Evolutionary conservation across 345 rosid species (phyloP).

Genomic region (Balakata baccata): DNA sequence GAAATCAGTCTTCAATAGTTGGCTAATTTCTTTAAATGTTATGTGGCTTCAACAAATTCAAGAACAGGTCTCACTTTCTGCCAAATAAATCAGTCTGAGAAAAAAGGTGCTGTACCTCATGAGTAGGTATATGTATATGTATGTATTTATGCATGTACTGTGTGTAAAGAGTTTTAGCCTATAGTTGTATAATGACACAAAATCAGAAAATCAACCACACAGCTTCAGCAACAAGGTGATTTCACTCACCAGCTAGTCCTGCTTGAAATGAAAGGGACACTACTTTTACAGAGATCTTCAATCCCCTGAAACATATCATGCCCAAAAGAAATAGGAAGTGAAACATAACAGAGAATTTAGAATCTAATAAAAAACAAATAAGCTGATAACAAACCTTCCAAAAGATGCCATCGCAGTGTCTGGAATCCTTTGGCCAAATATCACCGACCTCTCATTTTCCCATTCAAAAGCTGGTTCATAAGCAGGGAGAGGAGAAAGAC

Average conservation of each 20-base stretch:
- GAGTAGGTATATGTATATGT: background rate
- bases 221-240: background rate
- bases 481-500: constrained; percentile 89
- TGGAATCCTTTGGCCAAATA: constrained; percentile 86
- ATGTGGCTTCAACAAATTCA: background rate
- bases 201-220: background rate
- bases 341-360: background rate
- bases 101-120: background rate
- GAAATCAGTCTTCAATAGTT: background rate
- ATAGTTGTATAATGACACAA: background rate
- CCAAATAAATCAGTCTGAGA: background rate
- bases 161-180: no score
- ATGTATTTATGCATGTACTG: no score
- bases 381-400: constrained; percentile 48
- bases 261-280: constrained; percentile 81
- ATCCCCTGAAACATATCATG: constrained; percentile 52
- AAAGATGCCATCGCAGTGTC: constrained; percentile 62
- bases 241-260: constrained; percentile 76
- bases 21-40: background rate
- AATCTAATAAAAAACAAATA: background rate
- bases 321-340: constrained; percentile 18
- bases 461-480: constrained; percentile 99
- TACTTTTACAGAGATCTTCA: constrained; percentile 93
- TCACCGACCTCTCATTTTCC: constrained; percentile 92
- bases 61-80: background rate